These are phyloP conservation scores for Leishmania tarentolae DNA, from an alignment of 208 protist genomes.

Conservation along the genomic window DNA sequence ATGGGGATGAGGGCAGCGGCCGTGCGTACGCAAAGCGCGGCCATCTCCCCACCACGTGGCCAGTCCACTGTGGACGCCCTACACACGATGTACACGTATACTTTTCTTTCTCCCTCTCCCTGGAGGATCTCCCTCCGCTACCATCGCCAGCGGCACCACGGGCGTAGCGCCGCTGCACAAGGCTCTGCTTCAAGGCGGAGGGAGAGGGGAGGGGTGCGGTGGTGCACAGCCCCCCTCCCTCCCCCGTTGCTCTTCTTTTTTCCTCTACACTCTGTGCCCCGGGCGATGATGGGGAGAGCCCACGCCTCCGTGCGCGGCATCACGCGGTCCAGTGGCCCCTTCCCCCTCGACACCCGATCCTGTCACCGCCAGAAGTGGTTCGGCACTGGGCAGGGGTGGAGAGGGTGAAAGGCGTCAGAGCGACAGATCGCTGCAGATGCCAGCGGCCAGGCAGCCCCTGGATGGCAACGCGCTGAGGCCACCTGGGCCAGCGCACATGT, in stretches of 20 bases:
- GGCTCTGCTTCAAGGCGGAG: not conserved
- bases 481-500: too few relatives aligned
- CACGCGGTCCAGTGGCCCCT: too few relatives aligned
- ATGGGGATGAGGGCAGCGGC: not conserved
- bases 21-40: not conserved
- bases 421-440: too few relatives aligned
- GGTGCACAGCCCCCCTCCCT: not conserved
- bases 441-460: too few relatives aligned
- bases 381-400: too few relatives aligned
- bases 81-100: not conserved
- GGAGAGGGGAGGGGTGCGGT: not conserved
- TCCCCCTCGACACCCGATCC: too few relatives aligned
- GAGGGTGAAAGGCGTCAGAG: too few relatives aligned
- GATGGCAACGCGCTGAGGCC: too few relatives aligned
- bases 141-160: too few relatives aligned
- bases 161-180: not conserved
- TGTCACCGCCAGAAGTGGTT: too few relatives aligned
- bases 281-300: too few relatives aligned
- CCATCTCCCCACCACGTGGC: not conserved
- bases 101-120: not conserved
- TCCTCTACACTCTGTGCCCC: not conserved
- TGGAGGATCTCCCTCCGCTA: not conserved
- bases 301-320: too few relatives aligned
- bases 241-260: not conserved
- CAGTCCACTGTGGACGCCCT: not conserved